Conservation (phyloP, 2,329 filamentous ascomycete genomes). For the Xylaria sp. region DNA sequence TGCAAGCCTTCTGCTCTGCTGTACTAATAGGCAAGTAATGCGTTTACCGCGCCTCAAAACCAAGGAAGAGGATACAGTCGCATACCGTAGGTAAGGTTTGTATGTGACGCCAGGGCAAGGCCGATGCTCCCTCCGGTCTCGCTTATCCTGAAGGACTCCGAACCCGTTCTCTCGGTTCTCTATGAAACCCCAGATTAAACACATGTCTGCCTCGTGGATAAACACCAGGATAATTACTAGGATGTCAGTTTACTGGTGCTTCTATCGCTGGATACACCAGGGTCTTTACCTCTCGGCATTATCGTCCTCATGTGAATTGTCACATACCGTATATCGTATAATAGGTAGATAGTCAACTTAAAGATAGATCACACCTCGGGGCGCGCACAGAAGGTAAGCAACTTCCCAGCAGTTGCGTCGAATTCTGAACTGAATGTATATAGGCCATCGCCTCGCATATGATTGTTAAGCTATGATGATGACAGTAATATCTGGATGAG, state of each 20-base stretch:
- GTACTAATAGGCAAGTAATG: neutral
- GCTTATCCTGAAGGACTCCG: conserved; percentile 20
- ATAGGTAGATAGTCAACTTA: neutral
- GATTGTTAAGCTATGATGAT: neutral
- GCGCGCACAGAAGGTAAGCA: neutral
- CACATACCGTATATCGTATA: too few species aligned
- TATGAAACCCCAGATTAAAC: conserved; percentile 14
- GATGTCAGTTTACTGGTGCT: neutral
- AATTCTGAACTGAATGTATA: neutral
- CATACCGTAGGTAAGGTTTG: conserved; percentile 5
- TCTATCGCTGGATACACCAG: neutral
- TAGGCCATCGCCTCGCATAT: neutral
- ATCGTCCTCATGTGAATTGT: neutral
- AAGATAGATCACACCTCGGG: neutral
- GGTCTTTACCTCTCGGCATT: neutral
- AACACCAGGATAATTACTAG: neutral
- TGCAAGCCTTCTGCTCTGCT: neutral
- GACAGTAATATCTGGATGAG: conserved; percentile 9
- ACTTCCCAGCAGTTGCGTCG: neutral
- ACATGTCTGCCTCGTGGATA: conserved; percentile 4
- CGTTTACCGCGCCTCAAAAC: conserved; percentile 8
- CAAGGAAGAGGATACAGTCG: neutral
- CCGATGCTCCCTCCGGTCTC: conserved; percentile 18
- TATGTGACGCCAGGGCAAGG: conserved; percentile 10
- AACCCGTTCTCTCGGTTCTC: conserved; percentile 32